These are phyloP conservation scores for Polygonum aviculare DNA, from an alignment of 148 eudicot species.

Conservation along the genomic window DNA sequence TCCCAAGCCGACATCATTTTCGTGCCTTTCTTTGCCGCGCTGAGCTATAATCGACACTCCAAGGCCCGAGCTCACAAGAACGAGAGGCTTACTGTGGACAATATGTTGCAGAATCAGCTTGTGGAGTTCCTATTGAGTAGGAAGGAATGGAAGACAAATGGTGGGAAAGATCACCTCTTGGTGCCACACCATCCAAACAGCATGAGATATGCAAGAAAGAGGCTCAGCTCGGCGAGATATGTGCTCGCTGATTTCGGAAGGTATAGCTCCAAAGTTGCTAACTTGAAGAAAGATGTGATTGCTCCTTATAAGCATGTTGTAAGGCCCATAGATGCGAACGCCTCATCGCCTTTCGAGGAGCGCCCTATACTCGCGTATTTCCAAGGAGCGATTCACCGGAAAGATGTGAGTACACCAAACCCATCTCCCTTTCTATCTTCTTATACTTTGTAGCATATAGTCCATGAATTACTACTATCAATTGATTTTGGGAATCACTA, in stretches of 20 bases:
- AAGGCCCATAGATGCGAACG: conserved; percentile 24
- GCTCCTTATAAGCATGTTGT: conserved; percentile 96
- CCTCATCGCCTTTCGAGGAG: conserved; percentile 49
- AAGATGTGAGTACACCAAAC: conserved; percentile 58
- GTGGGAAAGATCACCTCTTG: conserved; percentile 70
- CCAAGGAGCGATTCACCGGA: conserved; percentile 89
- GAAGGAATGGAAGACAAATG: conserved; percentile 64
- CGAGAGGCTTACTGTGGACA: conserved; percentile 43
- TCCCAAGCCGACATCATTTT: conserved; percentile 85
- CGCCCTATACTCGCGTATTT: conserved; percentile 70
- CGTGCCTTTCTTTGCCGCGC: conserved; percentile 94
- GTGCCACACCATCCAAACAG: conserved; percentile 97
- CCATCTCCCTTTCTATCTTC: not conserved
- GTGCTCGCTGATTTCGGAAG: conserved; percentile 92
- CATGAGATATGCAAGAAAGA: conserved; percentile 55
- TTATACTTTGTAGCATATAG: not conserved
- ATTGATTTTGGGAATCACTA: no score
- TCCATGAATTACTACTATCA: no score
- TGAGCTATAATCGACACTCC: conserved; percentile 63
- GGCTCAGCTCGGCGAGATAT: conserved; percentile 59
- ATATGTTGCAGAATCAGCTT: conserved; percentile 43
- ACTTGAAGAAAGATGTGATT: conserved; percentile 77
- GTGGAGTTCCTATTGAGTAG: conserved; percentile 11
- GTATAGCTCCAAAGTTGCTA: conserved; percentile 52
- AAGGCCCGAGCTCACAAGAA: conserved; percentile 36